Evolutionary conservation across 2,329 filamentous ascomycete genomes (phyloP).

Genomic region (Beauveria varroae): DNA sequence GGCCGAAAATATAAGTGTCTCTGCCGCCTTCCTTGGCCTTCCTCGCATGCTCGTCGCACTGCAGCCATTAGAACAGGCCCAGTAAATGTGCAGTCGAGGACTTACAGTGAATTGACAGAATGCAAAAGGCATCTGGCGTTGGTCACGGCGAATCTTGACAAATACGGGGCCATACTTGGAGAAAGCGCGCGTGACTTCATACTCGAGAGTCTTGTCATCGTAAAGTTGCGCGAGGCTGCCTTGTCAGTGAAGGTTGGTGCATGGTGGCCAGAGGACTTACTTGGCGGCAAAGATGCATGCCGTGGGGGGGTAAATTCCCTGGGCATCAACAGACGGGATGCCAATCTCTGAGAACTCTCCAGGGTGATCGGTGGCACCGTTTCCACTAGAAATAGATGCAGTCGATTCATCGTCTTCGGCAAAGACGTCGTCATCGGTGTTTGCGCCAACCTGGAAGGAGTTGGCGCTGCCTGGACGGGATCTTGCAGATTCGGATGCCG

Average conservation of each 20-base stretch:
- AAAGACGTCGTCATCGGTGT: constrained; percentile 12
- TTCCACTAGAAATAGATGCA: background rate
- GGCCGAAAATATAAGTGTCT: constrained; percentile 43
- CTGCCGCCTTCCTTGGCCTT: constrained; percentile 39
- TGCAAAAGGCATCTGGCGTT: constrained; percentile 52
- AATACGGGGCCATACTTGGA: constrained; percentile 47
- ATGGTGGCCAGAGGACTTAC: constrained; percentile 33
- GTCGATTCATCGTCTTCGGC: constrained; percentile 2
- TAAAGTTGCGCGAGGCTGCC: constrained; percentile 43
- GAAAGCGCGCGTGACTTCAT: constrained; percentile 46
- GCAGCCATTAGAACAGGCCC: constrained; percentile 18
- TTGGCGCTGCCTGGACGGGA: constrained; percentile 8
- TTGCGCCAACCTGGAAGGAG: constrained; percentile 10
- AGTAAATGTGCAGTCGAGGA: background rate
- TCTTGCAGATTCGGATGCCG: constrained; percentile 6
- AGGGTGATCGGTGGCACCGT: background rate
- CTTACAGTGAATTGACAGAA: constrained; percentile 57
- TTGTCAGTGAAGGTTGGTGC: constrained; percentile 11
- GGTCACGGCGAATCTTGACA: constrained; percentile 56
- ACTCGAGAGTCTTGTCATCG: constrained; percentile 43
- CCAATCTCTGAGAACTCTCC: background rate
- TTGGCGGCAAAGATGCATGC: constrained; percentile 61
- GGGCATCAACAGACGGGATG: constrained; percentile 22
- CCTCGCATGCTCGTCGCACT: constrained; percentile 40
- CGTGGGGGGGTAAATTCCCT: constrained; percentile 43